phyloP scores from a whole-genome alignment of 164 flowering plant species.

The Echeveria elegans region DNA sequence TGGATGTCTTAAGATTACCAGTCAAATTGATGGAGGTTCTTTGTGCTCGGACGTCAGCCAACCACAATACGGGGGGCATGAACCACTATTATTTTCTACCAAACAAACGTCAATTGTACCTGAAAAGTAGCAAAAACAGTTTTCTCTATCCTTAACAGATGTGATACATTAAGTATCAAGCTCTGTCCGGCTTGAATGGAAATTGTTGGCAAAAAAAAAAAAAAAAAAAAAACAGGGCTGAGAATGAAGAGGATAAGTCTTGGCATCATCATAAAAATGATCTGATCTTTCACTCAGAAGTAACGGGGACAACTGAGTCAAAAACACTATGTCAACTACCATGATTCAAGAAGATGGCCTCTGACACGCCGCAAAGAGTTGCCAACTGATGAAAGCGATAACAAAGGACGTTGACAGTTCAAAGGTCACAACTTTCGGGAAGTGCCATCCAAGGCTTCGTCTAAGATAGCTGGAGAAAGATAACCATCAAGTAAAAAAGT shows the following conservation, averaged over 20 bases:
- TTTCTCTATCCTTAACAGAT: not conserved
- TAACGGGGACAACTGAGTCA: not conserved
- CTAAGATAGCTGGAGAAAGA: slow-evolving; percentile 66
- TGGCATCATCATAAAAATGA: not conserved
- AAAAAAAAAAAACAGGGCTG: not conserved
- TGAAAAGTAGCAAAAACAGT: not conserved
- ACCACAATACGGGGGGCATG: not conserved
- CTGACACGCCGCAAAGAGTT: slow-evolving; percentile 80
- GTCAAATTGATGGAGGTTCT: not conserved
- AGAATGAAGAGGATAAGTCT: not conserved
- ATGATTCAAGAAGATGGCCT: slow-evolving; percentile 64
- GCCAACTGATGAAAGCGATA: slow-evolving; percentile 89
- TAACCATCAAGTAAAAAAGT: not conserved
- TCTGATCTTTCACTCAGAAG: not conserved
- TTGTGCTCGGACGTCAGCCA: not conserved
- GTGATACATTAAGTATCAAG: not conserved
- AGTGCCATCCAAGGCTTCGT: slow-evolving; percentile 80
- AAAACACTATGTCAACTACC: not conserved
- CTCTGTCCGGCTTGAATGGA: not conserved
- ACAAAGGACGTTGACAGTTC: slow-evolving; percentile 67
- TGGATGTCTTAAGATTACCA: not conserved
- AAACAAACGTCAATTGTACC: not conserved
- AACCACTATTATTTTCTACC: not conserved
- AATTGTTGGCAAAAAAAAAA: too few relatives aligned
- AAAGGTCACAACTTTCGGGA: slow-evolving; percentile 79